A percentile compares a stretch with the other conserved stretches of the same genome.
phyloP scores from a whole-genome alignment of 2,329 filamentous ascomycete species.

The Bertia moriformis region DNA sequence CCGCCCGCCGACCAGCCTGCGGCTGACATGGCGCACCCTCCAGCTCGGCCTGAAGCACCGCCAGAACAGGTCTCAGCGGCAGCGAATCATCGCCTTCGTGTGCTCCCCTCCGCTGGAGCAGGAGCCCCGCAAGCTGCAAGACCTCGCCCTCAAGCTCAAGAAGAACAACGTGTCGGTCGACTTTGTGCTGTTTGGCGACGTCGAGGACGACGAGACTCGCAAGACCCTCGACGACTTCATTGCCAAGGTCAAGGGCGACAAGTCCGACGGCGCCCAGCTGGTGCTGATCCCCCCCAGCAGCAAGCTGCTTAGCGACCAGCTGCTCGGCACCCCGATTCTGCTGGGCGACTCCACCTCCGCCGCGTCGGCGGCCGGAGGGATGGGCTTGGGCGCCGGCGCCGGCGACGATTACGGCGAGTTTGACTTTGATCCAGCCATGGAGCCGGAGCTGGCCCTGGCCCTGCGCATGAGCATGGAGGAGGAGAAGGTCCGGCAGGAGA shows the following conservation, averaged over 20 bases:
- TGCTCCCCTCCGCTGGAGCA: constrained; percentile 80
- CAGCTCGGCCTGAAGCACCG: constrained; percentile 96
- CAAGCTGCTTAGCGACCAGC: constrained; percentile 81
- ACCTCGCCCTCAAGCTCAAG: constrained; percentile 96
- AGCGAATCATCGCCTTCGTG: constrained; percentile 92
- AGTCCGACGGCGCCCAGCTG: constrained; percentile 67
- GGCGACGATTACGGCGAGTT: constrained; percentile 65
- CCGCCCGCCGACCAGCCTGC: constrained; percentile 3
- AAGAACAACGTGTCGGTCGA: constrained; percentile 90
- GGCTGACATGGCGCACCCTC: constrained; percentile 10
- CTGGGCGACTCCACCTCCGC: constrained; percentile 58
- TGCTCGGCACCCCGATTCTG: constrained; percentile 78
- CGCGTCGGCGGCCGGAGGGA: constrained; percentile 32
- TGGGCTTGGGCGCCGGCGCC: constrained; percentile 38
- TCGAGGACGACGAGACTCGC: constrained; percentile 85
- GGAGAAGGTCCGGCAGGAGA: constrained; percentile 85
- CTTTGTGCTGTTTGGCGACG: constrained; percentile 85
- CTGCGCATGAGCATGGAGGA: constrained; percentile 97
- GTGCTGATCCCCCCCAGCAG: constrained; percentile 81
- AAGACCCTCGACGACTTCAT: constrained; percentile 91
- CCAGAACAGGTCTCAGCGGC: constrained; percentile 91
- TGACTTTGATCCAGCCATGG: constrained; percentile 77
- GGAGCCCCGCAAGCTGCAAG: constrained; percentile 73
- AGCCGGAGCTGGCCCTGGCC: constrained; percentile 86
- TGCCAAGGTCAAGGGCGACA: constrained; percentile 72